These are phyloP conservation scores for Calonectria honghensis DNA, from an alignment of 2,329 filamentous ascomycete genomes.

Conservation along the genomic window DNA sequence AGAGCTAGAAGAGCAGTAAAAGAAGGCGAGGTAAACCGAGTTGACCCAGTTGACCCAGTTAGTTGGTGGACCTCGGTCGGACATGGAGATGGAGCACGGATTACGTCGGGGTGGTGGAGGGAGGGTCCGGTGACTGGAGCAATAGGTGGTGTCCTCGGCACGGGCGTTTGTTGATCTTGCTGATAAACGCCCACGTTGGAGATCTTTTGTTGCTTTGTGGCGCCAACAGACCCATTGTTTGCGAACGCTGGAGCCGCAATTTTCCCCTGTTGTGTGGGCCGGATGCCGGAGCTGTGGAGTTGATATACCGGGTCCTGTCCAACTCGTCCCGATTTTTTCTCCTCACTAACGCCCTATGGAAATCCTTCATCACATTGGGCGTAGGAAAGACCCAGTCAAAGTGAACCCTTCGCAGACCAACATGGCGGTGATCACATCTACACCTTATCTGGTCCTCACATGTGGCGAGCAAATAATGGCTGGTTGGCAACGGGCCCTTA, in stretches of 20 bases:
- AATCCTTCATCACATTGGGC: not conserved
- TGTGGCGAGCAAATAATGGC: not conserved
- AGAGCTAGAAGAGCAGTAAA: not conserved
- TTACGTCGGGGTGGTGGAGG: slow-evolving; percentile 9
- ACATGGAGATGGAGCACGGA: not conserved
- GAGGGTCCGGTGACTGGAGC: slow-evolving; percentile 11
- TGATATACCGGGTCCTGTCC: not conserved
- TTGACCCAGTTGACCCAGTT: not conserved
- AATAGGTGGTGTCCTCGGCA: not conserved
- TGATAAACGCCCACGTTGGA: slow-evolving; percentile 14
- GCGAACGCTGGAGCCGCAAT: not conserved
- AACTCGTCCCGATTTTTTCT: slow-evolving; percentile 10
- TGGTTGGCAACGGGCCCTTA: not conserved
- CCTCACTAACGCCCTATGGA: not conserved
- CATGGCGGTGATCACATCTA: not conserved
- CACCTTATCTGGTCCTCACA: slow-evolving; percentile 3
- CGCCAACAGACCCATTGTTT: slow-evolving; percentile 8
- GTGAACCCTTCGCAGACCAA: not conserved
- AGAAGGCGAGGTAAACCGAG: not conserved
- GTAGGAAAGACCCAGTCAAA: not conserved
- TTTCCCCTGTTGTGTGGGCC: slow-evolving; percentile 2
- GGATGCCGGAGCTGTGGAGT: slow-evolving; percentile 8
- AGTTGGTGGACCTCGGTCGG: not conserved
- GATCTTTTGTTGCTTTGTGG: not conserved
- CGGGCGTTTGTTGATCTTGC: not conserved